phyloP scores from a whole-genome alignment of 192 early-diverging fungal species.

The Thoreauomyces humboldtii region DNA sequence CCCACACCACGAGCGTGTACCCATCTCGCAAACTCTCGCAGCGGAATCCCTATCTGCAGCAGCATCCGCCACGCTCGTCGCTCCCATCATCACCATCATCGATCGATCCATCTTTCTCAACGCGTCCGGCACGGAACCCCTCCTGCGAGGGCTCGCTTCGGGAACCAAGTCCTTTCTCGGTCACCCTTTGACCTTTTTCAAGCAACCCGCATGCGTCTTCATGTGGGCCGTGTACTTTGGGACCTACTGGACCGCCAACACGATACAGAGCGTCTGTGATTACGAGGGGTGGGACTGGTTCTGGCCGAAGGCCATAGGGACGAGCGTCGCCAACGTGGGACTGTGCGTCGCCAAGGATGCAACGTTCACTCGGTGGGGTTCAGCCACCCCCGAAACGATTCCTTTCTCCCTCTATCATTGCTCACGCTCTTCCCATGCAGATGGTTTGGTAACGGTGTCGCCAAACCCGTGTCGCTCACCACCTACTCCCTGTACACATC shows the following conservation, averaged over 20 bases:
- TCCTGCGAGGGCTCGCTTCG: slow-evolving; percentile 23
- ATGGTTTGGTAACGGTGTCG: slow-evolving; percentile 35
- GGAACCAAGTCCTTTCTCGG: slow-evolving; percentile 32
- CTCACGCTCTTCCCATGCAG: too few relatives aligned
- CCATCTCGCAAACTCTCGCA: slow-evolving; percentile 17
- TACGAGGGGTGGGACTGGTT: slow-evolving; percentile 21
- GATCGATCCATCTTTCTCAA: slow-evolving; percentile 47
- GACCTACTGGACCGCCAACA: slow-evolving; percentile 46
- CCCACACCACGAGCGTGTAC: slow-evolving; percentile 17
- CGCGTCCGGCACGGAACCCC: slow-evolving; percentile 32
- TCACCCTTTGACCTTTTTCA: slow-evolving; percentile 23
- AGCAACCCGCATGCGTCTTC: slow-evolving; percentile 34
- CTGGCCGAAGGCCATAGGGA: slow-evolving; percentile 40
- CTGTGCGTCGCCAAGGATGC: slow-evolving; percentile 45
- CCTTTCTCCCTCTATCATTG: not conserved
- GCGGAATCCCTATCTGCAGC: slow-evolving; percentile 7
- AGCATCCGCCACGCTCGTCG: slow-evolving; percentile 13
- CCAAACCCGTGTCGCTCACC: slow-evolving; percentile 34
- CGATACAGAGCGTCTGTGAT: slow-evolving; percentile 37
- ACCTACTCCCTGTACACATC: slow-evolving; percentile 33
- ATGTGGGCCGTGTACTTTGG: slow-evolving; percentile 40
- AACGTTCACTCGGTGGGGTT: slow-evolving; percentile 25
- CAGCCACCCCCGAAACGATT: not conserved
- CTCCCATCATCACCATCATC: slow-evolving; percentile 45
- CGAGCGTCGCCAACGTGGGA: slow-evolving; percentile 38